phyloP scores from a whole-genome alignment of 139 green algal species.

The Tetratostichococcus sp. region DNA sequence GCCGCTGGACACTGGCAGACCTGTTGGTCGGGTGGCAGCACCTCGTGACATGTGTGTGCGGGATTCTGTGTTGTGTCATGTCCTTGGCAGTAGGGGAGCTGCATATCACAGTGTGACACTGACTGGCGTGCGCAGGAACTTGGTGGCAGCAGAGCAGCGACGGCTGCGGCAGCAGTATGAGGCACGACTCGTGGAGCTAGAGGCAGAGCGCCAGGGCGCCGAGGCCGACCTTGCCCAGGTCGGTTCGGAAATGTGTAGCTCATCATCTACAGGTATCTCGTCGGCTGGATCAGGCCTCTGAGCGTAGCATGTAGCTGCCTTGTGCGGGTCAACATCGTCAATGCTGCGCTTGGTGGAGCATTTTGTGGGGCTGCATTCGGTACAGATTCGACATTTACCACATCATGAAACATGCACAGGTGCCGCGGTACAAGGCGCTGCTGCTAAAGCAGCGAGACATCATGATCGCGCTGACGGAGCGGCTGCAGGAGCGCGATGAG shows the following conservation, averaged over 20 bases:
- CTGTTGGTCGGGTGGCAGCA: too few relatives aligned
- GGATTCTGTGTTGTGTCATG: too few relatives aligned
- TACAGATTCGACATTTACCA: not conserved
- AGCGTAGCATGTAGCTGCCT: too few relatives aligned
- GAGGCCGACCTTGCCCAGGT: conserved; percentile 74
- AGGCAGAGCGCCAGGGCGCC: conserved; percentile 68
- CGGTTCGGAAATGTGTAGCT: not conserved
- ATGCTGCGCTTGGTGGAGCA: too few relatives aligned
- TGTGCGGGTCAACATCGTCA: not conserved
- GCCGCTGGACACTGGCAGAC: too few relatives aligned
- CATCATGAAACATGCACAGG: conserved; percentile 23
- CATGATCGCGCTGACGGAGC: conserved; percentile 93
- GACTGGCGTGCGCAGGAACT: conserved; percentile 29
- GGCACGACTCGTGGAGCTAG: conserved; percentile 69
- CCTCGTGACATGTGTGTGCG: too few relatives aligned
- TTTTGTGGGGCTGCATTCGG: too few relatives aligned
- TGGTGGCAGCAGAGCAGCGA: conserved; percentile 73
- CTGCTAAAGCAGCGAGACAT: conserved; percentile 97
- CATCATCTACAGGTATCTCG: not conserved
- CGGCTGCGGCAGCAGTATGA: conserved; percentile 88
- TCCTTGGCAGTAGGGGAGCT: too few relatives aligned
- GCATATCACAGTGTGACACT: too few relatives aligned
- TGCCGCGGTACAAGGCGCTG: conserved; percentile 88
- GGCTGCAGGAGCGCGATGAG: conserved; percentile 90
- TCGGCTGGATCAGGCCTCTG: too few relatives aligned